A percentile compares a stretch with the other conserved stretches of the same genome.
phyloP scores from a whole-genome alignment of 2,329 filamentous ascomycete species.

The Alternaria atra region DNA sequence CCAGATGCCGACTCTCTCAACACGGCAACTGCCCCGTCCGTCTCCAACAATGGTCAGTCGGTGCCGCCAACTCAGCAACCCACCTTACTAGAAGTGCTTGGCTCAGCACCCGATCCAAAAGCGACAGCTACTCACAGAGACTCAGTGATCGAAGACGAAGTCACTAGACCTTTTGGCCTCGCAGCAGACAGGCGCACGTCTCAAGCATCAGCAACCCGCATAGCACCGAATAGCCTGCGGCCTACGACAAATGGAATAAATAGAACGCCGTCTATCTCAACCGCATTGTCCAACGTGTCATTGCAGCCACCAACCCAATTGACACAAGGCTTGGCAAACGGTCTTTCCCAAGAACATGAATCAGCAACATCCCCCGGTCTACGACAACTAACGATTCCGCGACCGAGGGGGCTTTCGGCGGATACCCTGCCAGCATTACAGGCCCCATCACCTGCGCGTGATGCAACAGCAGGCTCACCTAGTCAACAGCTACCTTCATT shows the following conservation, averaged over 20 bases:
- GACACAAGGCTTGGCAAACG: slow-evolving; percentile 30
- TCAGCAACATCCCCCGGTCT: slow-evolving; percentile 42
- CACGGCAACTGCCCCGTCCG: slow-evolving; percentile 14
- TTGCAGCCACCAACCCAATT: slow-evolving; percentile 25
- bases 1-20: slow-evolving; percentile 36
- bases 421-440: slow-evolving; percentile 51
- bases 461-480: slow-evolving; percentile 39
- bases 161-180: slow-evolving; percentile 11
- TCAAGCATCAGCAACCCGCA: slow-evolving; percentile 12
- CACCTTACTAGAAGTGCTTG: slow-evolving; percentile 30
- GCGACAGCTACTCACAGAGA: slow-evolving; percentile 26
- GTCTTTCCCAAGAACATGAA: slow-evolving; percentile 30
- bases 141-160: slow-evolving; percentile 28
- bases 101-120: slow-evolving; percentile 16
- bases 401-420: slow-evolving; percentile 34
- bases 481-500: slow-evolving; percentile 47
- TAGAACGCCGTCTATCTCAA: slow-evolving; percentile 12
- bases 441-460: slow-evolving; percentile 42
- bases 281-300: slow-evolving; percentile 19
- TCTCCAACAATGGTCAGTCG: slow-evolving; percentile 8
- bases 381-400: slow-evolving; percentile 44
- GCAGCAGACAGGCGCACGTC: slow-evolving; percentile 24
- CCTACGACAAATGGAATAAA: slow-evolving; percentile 10
- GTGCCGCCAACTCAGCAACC: slow-evolving; percentile 22
- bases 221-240: slow-evolving; percentile 16